Conservation (phyloP, 768 basidiomycete species). For the Mycena vitilis region DNA sequence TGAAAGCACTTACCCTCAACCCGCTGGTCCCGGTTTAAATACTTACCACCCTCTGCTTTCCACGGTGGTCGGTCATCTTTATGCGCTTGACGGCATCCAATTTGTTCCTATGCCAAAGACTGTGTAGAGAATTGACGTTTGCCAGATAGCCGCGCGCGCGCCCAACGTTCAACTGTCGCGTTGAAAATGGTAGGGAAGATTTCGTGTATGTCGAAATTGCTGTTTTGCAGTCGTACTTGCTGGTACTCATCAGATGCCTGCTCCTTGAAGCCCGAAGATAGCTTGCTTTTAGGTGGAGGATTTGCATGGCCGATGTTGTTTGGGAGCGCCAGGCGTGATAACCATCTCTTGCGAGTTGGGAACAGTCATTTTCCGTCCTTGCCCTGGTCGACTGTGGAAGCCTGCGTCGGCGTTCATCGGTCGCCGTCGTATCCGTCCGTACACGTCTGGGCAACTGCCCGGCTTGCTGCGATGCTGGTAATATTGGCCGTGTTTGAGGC, state of each 20-base stretch:
- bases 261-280: not conserved
- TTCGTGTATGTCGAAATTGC: not conserved
- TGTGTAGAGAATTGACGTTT: slow-evolving; percentile 12
- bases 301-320: slow-evolving; percentile 1
- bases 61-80: not conserved
- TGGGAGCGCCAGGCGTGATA: slow-evolving; percentile 10
- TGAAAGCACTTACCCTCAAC: not conserved
- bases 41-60: not conserved
- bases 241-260: not conserved
- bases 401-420: no score
- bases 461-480: no score
- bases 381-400: no score
- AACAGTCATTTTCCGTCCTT: no score
- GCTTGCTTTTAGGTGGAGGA: slow-evolving; percentile 7
- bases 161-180: slow-evolving; percentile 27
- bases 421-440: no score
- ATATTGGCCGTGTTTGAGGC: no score
- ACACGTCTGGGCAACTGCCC: no score
- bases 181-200: not conserved
- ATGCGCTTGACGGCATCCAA: slow-evolving; percentile 13
- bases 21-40: slow-evolving; percentile 19
- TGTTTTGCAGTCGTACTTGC: not conserved
- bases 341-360: slow-evolving; percentile 16
- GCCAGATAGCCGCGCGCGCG: slow-evolving; percentile 17
- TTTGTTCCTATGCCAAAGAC: slow-evolving; percentile 19